Evolutionary conservation across 257 asterid genomes (phyloP), one percentile per base, ranked within the genome.

Genomic region (Solanum ossicruentum): DNA sequence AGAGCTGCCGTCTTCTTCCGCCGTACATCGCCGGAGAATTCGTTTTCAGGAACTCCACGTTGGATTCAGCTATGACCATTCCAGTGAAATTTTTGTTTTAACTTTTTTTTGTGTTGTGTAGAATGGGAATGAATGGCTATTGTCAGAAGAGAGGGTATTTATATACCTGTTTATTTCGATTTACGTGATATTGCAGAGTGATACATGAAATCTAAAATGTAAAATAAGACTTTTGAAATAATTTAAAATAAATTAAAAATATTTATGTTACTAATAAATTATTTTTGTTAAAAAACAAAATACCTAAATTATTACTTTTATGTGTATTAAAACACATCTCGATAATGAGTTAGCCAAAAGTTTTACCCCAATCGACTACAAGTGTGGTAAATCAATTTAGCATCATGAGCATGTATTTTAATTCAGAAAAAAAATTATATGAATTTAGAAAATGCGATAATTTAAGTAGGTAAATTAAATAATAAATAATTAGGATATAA

Each of bases 1-100:
- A 86, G 20, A 75, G 85, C 84, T 36, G 81, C 89, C 86, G 82
- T 55, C 90, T 88, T 49, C 92, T 89, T 57, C 91, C 91, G 72
- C 78, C 75, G 69, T 86, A 28, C 9, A 89, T 36, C 26, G 61
- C 85, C 65, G 26, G 82, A 75, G 45, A 47, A 75, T 49, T 52
- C 10, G 39, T 39, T 73, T 83, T 77, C 57, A 57, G 20, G 18
- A 80, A 66, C 54, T 83, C 86, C 15, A 89, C 89, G 20, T 93
- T 93, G 45, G 94, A 92, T 84, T 90, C 23, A 18, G 21, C 26
- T 57, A 8, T 57, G 12, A 23, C 26, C 77, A 67, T 32, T 8
- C 0, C 7, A 67, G 51, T 69, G 52, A 69, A 9, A 28, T 13
- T 66, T 66, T 15, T 66, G n/a, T 28, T 28, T 66, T 13, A 47